Conservation (phyloP, 2,329 filamentous ascomycete species). For the Epichloe glyceriae region DNA sequence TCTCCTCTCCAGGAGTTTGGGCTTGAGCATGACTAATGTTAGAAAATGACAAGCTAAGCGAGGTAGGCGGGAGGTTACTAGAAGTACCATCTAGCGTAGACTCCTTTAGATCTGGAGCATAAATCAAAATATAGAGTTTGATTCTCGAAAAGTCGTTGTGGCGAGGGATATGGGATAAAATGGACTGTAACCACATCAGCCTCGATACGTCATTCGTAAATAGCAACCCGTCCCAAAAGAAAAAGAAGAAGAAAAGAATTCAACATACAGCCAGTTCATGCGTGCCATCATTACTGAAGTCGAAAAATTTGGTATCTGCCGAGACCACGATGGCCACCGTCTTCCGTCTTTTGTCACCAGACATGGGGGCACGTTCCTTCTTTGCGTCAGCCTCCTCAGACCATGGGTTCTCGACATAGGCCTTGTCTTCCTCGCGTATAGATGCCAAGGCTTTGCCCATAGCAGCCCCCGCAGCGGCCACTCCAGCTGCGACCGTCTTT, state of each 20-base stretch:
- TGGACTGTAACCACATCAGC: constrained; percentile 41
- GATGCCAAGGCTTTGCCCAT: constrained; percentile 72
- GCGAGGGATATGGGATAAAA: constrained; percentile 77
- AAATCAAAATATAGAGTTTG: constrained; percentile 80
- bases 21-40: constrained; percentile 69
- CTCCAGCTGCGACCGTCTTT: constrained; percentile 66
- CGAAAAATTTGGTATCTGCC: constrained; percentile 52
- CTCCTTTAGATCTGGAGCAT: constrained; percentile 68
- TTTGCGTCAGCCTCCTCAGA: constrained; percentile 75
- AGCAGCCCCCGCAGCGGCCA: constrained; percentile 70
- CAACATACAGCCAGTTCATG: constrained; percentile 70
- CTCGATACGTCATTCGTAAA: not conserved
- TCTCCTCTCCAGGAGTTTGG: constrained; percentile 52
- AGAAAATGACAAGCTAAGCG: constrained; percentile 68
- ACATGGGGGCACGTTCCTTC: constrained; percentile 27
- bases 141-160: constrained; percentile 59
- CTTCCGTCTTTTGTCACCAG: constrained; percentile 44
- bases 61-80: constrained; percentile 48
- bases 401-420: constrained; percentile 80
- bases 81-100: constrained; percentile 36
- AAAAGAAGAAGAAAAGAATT: no score
- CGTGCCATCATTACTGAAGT: constrained; percentile 44
- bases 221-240: not conserved
- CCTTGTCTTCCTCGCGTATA: constrained; percentile 73
- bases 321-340: constrained; percentile 83